phyloP scores from a whole-genome alignment of 768 basidiomycete genomes.

The Lactifluus subvellereus region DNA sequence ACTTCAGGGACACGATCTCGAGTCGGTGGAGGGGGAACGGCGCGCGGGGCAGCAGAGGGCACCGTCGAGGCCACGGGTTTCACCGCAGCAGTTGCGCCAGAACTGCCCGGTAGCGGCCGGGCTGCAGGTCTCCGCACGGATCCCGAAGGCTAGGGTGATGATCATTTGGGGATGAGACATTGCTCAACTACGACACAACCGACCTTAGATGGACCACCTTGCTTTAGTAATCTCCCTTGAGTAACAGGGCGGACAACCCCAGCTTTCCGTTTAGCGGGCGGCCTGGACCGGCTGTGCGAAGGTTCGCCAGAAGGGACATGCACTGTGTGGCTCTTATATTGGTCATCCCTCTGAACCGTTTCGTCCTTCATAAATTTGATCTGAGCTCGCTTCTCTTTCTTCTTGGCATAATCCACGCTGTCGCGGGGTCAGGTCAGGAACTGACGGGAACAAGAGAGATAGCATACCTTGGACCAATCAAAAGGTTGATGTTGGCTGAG shows the following conservation, averaged over 20 bases:
- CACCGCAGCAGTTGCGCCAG: constrained; percentile 35
- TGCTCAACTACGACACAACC: constrained; percentile 7
- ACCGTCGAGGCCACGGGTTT: constrained; percentile 32
- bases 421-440: background rate
- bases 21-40: constrained; percentile 39
- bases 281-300: constrained; percentile 70
- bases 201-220: constrained; percentile 62
- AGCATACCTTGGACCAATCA: constrained; percentile 72
- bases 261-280: constrained; percentile 81
- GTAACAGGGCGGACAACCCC: constrained; percentile 83
- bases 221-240: constrained; percentile 70
- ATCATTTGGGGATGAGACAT: constrained; percentile 5
- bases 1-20: constrained; percentile 44
- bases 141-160: constrained; percentile 24
- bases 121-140: constrained; percentile 49
- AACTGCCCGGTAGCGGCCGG: constrained; percentile 57
- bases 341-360: constrained; percentile 65
- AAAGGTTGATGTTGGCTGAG: constrained; percentile 64
- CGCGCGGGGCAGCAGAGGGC: constrained; percentile 39
- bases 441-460: background rate
- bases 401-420: constrained; percentile 88
- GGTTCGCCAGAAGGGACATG: constrained; percentile 87
- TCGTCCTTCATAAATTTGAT: constrained; percentile 92
- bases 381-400: constrained; percentile 89
- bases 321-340: constrained; percentile 91